phyloP scores from a whole-genome alignment of 2,329 filamentous ascomycete genomes.

The Coleophoma cylindrospora region DNA sequence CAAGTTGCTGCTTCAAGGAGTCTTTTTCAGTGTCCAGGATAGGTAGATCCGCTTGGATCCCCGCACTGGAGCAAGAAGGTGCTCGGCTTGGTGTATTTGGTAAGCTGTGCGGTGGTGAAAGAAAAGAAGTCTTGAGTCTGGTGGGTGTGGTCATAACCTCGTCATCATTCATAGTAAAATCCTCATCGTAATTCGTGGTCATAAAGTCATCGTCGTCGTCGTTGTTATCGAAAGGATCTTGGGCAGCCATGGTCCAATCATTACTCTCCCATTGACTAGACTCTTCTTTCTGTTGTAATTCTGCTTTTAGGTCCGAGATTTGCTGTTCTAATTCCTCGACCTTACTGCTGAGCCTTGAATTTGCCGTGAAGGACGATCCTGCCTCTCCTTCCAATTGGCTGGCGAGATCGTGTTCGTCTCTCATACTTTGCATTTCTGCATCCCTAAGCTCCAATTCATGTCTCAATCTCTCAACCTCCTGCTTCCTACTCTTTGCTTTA shows the following conservation, averaged over 20 bases:
- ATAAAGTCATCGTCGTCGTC: constrained; percentile 34
- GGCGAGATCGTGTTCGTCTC: constrained; percentile 21
- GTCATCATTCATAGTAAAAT: constrained; percentile 10
- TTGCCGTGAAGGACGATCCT: constrained; percentile 8
- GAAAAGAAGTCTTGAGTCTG: constrained; percentile 22
- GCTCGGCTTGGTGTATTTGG: constrained; percentile 21
- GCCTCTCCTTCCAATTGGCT: constrained; percentile 22
- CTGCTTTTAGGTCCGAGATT: constrained; percentile 18
- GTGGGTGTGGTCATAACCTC: constrained; percentile 22
- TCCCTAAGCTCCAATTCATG: constrained; percentile 34
- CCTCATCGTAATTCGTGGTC: constrained; percentile 21
- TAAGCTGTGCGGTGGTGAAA: constrained; percentile 23
- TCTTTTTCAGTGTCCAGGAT: constrained; percentile 17
- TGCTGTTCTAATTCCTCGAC: constrained; percentile 23
- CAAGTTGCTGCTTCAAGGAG: constrained; percentile 17
- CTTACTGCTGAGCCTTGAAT: constrained; percentile 11
- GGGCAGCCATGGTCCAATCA: constrained; percentile 43
- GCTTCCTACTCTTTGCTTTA: constrained; percentile 31
- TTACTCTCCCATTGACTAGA: constrained; percentile 23
- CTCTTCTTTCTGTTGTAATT: constrained; percentile 17
- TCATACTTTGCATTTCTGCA: constrained; percentile 22
- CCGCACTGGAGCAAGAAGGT: background rate
- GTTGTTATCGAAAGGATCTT: constrained; percentile 34
- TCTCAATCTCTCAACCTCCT: constrained; percentile 44
- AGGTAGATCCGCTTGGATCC: constrained; percentile 12